These are phyloP conservation scores for Cordyceps cicadae DNA, from an alignment of 2,329 filamentous ascomycete species.

Conservation along the genomic window DNA sequence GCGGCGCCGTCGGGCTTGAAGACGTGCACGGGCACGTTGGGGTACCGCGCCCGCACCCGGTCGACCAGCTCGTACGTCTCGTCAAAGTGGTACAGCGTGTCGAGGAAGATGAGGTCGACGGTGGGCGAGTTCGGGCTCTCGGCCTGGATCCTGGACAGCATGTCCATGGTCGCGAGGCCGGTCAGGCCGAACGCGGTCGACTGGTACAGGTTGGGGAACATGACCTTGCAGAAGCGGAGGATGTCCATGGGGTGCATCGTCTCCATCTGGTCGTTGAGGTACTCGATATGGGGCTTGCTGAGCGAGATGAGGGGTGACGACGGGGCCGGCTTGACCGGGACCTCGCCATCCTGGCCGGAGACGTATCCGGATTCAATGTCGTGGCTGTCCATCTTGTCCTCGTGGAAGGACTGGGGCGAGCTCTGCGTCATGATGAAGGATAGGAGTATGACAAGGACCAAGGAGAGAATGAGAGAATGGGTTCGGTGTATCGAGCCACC, in stretches of 20 bases:
- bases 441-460: conserved; percentile 19
- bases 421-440: conserved; percentile 30
- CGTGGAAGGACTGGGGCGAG: conserved; percentile 32
- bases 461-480: conserved; percentile 17
- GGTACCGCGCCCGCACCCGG: conserved; percentile 67
- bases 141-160: conserved; percentile 66
- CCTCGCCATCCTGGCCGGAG: conserved; percentile 38
- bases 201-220: conserved; percentile 83
- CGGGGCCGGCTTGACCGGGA: conserved; percentile 22
- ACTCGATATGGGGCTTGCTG: conserved; percentile 78
- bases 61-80: conserved; percentile 70
- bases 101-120: conserved; percentile 69
- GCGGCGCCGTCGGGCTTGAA: conserved; percentile 77
- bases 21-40: conserved; percentile 71
- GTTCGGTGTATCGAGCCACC: conserved; percentile 11
- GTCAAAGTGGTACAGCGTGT: conserved; percentile 74
- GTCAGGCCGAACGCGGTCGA: conserved; percentile 77
- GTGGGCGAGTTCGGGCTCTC: conserved; percentile 51
- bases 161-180: conserved; percentile 75
- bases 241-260: conserved; percentile 84
- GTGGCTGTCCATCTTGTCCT: conserved; percentile 33
- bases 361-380: conserved; percentile 79
- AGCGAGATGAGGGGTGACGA: conserved; percentile 70
- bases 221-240: conserved; percentile 82
- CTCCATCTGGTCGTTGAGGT: conserved; percentile 84